Base-by-base conservation (phyloP, 2,329 filamentous ascomycete genomes). In the Arachnomyces sp. region DNA sequence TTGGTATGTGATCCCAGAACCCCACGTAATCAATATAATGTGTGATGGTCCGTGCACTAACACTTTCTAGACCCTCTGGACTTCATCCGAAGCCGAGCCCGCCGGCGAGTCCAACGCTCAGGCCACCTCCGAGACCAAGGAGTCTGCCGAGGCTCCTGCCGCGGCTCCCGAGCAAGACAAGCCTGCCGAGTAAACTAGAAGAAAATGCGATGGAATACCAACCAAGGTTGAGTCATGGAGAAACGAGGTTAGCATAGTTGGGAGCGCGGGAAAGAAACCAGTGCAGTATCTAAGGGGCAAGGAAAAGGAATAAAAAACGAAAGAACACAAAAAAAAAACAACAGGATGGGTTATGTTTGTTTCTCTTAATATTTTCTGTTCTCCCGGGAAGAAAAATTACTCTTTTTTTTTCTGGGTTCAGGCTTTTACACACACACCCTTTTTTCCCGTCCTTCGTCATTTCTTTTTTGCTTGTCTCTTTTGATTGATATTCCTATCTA, bases 31-130 rank as follows among this genome's bases (percentile, higher is more conserved):
- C 3, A 16, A 8, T 12, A 29, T 25, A 18, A 11, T 11, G 36
- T 3, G 17, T 38, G 25, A n/a, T 35, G n/a, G 34, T 12, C 13
- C 7, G 16, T 31, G 20, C 43, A 43, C 59, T 66, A 54, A 67
- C 50, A 31, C 35, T 25, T 42, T 41, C 34, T 54, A 95, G 89
- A 96, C 92, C 53, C 88, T 96, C 69, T 96, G 92, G 92, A 96
- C 92, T 61, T 96, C 90, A 46, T 96, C 90, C 54, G 92, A 96
- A 79, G 86, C 89, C 50, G 92, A 96, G 76, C 79, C 85, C 58
- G 71, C 82, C 53, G 73, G 76, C 49, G 67, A 66, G 63, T 64
- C 65, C 54, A 68, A 53, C 58, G 63, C 49, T 49, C 45, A 44
- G 18, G 44, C 50, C 15, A 45, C 57, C 37, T 51, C 52, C 40